phyloP scores from a whole-genome alignment of 179 eudicot genomes.

The Beta corolliflora region DNA sequence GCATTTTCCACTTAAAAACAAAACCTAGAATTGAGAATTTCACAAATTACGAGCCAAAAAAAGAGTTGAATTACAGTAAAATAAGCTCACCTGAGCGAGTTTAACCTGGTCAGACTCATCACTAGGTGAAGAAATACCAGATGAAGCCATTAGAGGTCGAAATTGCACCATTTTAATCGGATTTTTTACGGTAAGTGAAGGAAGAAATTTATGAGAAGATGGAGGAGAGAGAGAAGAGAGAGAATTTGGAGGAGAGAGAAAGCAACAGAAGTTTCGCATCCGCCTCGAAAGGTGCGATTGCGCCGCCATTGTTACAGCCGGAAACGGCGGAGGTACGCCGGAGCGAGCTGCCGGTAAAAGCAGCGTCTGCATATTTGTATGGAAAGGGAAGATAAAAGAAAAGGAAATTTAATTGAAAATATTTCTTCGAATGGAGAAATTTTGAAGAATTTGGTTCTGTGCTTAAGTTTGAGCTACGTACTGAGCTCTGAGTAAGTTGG shows the following conservation, averaged over 20 bases:
- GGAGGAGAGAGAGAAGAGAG: conserved; percentile 26
- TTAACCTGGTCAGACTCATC: conserved; percentile 69
- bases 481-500: no score
- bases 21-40: neutral
- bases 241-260: conserved; percentile 32
- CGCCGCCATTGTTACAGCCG: conserved; percentile 15
- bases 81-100: conserved; percentile 55
- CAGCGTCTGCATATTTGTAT: conserved; percentile 54
- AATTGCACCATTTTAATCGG: conserved; percentile 18
- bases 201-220: neutral
- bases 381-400: neutral
- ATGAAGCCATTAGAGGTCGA: conserved; percentile 35
- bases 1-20: neutral
- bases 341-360: conserved; percentile 62
- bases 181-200: conserved; percentile 21
- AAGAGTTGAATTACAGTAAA: conserved; percentile 19
- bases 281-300: conserved; percentile 15
- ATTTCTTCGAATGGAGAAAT: neutral
- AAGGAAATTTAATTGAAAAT: neutral
- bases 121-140: conserved; percentile 37
- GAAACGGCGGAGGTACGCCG: conserved; percentile 37
- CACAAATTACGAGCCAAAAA: neutral
- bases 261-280: neutral
- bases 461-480: neutral
- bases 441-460: neutral